Evolutionary conservation across 1,284 basidiomycete species (phyloP).

Genomic region (Ustilago cynodontis): DNA sequence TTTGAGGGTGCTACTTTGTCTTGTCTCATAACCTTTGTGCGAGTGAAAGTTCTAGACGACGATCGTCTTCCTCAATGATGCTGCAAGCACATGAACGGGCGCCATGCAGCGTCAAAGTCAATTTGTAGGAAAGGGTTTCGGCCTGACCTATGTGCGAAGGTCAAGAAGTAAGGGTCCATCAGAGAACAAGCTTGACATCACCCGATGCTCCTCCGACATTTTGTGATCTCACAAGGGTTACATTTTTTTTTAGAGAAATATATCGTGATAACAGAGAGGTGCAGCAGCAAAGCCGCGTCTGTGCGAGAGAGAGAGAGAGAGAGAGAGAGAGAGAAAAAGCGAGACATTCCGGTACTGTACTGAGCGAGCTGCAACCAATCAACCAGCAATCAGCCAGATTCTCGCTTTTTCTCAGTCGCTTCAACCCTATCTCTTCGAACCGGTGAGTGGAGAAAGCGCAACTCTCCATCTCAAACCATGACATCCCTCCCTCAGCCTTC

Average conservation of each 20-base stretch:
- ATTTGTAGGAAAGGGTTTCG: not conserved
- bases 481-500: not conserved
- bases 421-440: not conserved
- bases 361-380: too few species aligned
- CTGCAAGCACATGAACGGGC: slow-evolving; percentile 2
- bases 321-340: too few species aligned
- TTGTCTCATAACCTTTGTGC: not conserved
- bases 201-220: too few species aligned
- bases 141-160: too few species aligned
- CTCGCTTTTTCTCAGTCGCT: slow-evolving; percentile 3
- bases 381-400: not conserved
- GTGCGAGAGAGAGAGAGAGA: not conserved
- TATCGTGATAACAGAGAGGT: not conserved
- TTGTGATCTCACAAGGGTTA: not conserved
- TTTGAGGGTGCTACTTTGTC: not conserved
- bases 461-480: not conserved
- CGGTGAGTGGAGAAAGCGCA: slow-evolving; percentile 13
- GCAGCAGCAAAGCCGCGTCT: slow-evolving; percentile 1
- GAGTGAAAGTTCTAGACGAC: not conserved
- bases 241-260: not conserved
- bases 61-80: not conserved
- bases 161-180: slow-evolving; percentile 2
- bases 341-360: not conserved
- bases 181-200: not conserved
- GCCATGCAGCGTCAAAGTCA: not conserved